Percentiles rank a stretch among this genome's conserved stretches.
Evolutionary conservation across 2,329 filamentous ascomycete genomes (phyloP).

Genomic region (Fusarium acutatum): DNA sequence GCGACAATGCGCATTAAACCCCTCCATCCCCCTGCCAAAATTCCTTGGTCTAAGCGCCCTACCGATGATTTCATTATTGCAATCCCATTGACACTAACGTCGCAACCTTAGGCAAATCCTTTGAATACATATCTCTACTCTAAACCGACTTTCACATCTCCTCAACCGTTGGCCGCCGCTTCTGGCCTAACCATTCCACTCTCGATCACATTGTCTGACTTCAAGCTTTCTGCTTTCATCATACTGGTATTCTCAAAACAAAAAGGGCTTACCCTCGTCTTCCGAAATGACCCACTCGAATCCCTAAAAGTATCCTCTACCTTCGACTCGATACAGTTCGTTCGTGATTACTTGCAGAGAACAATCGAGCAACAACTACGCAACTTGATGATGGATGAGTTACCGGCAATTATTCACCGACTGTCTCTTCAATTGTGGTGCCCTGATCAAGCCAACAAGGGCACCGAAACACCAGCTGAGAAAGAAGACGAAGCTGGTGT

Average conservation of each 20-base stretch:
- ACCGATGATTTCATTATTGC: slow-evolving; percentile 34
- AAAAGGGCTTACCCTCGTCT: slow-evolving; percentile 95
- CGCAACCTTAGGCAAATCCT: slow-evolving; percentile 78
- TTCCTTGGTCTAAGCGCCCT: slow-evolving; percentile 15
- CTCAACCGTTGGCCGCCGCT: slow-evolving; percentile 87
- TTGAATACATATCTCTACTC: slow-evolving; percentile 94
- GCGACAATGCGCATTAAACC: slow-evolving; percentile 19
- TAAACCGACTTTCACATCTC: slow-evolving; percentile 91
- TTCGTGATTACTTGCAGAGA: slow-evolving; percentile 94
- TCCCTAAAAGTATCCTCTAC: slow-evolving; percentile 98
- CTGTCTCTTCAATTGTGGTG: slow-evolving; percentile 90
- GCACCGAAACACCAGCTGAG: slow-evolving; percentile 58
- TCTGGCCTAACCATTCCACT: slow-evolving; percentile 96
- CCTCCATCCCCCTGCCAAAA: neutral
- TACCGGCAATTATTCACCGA: slow-evolving; percentile 95
- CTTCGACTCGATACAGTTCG: slow-evolving; percentile 98
- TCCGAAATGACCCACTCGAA: slow-evolving; percentile 96
- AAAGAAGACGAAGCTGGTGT: slow-evolving; percentile 68
- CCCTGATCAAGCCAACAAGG: slow-evolving; percentile 73
- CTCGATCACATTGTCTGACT: slow-evolving; percentile 94
- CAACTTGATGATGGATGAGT: slow-evolving; percentile 95
- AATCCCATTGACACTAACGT: slow-evolving; percentile 52
- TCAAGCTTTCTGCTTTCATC: slow-evolving; percentile 95
- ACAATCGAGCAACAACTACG: slow-evolving; percentile 95
- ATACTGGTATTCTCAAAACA: slow-evolving; percentile 97